Percentiles rank a stretch among this genome's conserved stretches.
These are phyloP conservation scores for Cryphonectria nitschkei DNA, from an alignment of 2,329 filamentous ascomycete species.

Conservation along the genomic window DNA sequence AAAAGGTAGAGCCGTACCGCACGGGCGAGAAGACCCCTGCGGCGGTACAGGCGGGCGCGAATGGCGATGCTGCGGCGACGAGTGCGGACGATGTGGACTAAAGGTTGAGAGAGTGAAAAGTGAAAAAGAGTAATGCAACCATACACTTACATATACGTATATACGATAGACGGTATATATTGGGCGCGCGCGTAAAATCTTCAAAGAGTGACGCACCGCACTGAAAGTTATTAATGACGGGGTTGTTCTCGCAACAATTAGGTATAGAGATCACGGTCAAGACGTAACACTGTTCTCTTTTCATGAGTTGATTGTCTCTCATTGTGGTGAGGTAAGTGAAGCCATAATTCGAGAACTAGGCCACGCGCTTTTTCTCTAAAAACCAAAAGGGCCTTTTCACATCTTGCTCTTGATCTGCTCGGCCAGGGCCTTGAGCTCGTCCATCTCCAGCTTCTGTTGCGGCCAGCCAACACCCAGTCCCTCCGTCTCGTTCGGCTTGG, in stretches of 20 bases:
- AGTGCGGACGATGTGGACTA: conserved; percentile 51
- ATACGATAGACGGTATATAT: conserved; percentile 17
- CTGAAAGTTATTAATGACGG: conserved; percentile 7
- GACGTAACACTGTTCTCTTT: not conserved
- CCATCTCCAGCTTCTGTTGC: conserved; percentile 75
- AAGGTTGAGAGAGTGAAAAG: not conserved
- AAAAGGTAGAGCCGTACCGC: conserved; percentile 73
- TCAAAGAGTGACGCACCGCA: not conserved
- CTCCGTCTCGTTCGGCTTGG: conserved; percentile 84
- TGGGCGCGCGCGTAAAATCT: not conserved
- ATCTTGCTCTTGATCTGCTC: conserved; percentile 92
- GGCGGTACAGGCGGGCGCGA: conserved; percentile 29
- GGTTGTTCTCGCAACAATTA: not conserved
- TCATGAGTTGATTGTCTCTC: not conserved
- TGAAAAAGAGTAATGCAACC: too few relatives aligned
- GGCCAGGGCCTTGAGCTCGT: conserved; percentile 74
- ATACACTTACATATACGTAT: conserved; percentile 23
- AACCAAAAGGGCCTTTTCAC: conserved; percentile 44
- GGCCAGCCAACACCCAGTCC: conserved; percentile 85
- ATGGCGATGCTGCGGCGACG: conserved; percentile 40
- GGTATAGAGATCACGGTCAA: not conserved
- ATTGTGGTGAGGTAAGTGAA: not conserved
- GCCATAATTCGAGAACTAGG: not conserved
- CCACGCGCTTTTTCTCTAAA: not conserved
- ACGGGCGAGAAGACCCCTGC: conserved; percentile 32